A percentile compares a stretch with the other conserved stretches of the same genome.
phyloP scores from a whole-genome alignment of 371 early-diverging fungal species.

The Batkoa obscura region DNA sequence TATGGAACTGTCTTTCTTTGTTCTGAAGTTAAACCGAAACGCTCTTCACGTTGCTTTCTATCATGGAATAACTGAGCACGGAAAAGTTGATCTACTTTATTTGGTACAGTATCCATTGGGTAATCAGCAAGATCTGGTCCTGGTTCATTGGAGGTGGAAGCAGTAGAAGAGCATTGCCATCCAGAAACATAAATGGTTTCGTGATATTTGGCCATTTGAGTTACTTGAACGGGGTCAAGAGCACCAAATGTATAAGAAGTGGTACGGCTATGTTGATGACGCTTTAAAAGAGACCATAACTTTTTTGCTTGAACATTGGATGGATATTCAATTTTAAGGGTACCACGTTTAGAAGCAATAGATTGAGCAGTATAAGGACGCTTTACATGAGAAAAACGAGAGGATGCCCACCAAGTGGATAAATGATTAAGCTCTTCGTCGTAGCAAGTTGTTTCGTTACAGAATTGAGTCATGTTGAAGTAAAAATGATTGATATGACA shows the following conservation, averaged over 20 bases:
- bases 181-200: constrained; percentile 96
- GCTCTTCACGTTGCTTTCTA: constrained; percentile 84
- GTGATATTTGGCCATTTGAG: constrained; percentile 93
- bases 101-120: constrained; percentile 97
- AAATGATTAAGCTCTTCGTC: constrained; percentile 58
- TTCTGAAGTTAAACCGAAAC: constrained; percentile 41
- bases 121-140: constrained; percentile 98
- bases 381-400: constrained; percentile 62
- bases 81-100: constrained; percentile 97
- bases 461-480: not conserved
- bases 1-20: constrained; percentile 52
- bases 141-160: constrained; percentile 92
- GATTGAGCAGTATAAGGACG: constrained; percentile 86
- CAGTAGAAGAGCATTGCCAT: constrained; percentile 96
- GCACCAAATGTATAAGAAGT: constrained; percentile 89
- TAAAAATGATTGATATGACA: not conserved
- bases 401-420: constrained; percentile 73
- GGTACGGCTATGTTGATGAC: constrained; percentile 53
- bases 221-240: constrained; percentile 85
- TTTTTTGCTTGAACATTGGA: constrained; percentile 85
- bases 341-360: constrained; percentile 83
- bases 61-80: constrained; percentile 96
- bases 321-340: constrained; percentile 44
- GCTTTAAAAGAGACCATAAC: constrained; percentile 66
- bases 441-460: constrained; percentile 17